phyloP scores from a whole-genome alignment of 441 rosid genomes.

The Melastoma candidum region DNA sequence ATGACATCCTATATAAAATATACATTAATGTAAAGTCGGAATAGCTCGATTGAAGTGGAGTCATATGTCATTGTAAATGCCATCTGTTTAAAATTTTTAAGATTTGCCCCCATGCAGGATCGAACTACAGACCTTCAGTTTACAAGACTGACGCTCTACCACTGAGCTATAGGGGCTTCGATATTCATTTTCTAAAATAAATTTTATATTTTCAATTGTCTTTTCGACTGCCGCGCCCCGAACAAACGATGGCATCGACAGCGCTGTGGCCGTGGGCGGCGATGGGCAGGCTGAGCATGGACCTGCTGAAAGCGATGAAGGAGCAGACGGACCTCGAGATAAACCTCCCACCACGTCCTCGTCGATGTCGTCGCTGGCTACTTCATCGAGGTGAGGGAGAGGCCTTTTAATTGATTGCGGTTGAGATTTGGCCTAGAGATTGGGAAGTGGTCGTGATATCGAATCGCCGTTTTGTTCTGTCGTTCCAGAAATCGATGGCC shows the following conservation, averaged over 20 bases:
- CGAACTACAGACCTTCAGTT: conserved; percentile 2
- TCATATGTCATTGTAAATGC: too few species aligned
- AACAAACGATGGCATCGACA: too few species aligned
- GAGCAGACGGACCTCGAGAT: conserved; percentile 88
- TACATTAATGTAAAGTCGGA: too few species aligned
- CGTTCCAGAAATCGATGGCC: conserved; percentile 67
- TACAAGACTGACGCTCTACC: conserved; percentile 24
- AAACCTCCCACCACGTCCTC: conserved; percentile 67
- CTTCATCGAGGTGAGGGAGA: conserved; percentile 61
- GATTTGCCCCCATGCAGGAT: conserved; percentile 7
- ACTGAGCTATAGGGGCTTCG: conserved; percentile 24
- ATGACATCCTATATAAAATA: too few species aligned
- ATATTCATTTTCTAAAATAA: fast-evolving
- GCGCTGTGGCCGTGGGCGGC: too few species aligned
- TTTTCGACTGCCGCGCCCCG: too few species aligned
- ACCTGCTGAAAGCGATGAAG: conserved; percentile 75
- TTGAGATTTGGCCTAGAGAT: background rate
- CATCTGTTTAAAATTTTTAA: too few species aligned
- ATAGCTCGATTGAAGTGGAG: too few species aligned
- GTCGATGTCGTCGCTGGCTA: conserved; percentile 96
- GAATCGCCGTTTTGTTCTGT: conserved; percentile 1
- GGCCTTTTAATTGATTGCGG: background rate
- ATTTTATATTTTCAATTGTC: too few species aligned
- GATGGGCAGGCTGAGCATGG: conserved; percentile 16
- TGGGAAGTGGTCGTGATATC: conserved; percentile 1